Conservation (phyloP, 2,329 filamentous ascomycete genomes). For the Acrodontium crateriforme region DNA sequence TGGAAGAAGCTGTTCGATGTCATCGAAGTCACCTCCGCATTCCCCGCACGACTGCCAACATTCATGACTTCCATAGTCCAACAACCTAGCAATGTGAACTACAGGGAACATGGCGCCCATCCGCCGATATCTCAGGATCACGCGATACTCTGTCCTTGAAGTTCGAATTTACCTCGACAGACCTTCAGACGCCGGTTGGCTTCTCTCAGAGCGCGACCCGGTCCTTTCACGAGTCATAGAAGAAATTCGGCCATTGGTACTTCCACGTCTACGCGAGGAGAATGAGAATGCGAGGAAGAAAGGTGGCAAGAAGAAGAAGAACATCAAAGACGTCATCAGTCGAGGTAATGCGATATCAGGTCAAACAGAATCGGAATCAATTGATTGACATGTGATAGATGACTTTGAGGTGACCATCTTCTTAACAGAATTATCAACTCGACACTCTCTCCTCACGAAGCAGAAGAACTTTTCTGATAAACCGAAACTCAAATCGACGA, state of each 20-base stretch:
- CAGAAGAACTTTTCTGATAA: constrained; percentile 54
- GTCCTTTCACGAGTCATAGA: constrained; percentile 73
- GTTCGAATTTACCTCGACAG: constrained; percentile 92
- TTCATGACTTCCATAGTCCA: no score
- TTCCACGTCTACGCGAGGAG: constrained; percentile 86
- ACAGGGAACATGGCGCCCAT: constrained; percentile 67
- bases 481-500: constrained; percentile 29
- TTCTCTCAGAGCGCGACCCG: constrained; percentile 62
- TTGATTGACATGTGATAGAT: constrained; percentile 38
- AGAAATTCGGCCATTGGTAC: constrained; percentile 68
- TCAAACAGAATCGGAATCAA: not conserved
- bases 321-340: constrained; percentile 75
- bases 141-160: constrained; percentile 89
- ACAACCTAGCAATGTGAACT: no score
- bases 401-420: constrained; percentile 95
- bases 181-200: constrained; percentile 69
- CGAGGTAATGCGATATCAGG: constrained; percentile 45
- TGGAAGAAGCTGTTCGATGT: no score
- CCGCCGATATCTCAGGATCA: constrained; percentile 79
- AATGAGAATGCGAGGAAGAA: constrained; percentile 47
- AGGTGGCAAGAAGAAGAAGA: constrained; percentile 49
- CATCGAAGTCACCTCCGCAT: no score
- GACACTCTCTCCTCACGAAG: constrained; percentile 76
- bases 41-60: no score
- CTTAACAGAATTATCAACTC: constrained; percentile 69